Conservation (phyloP, 2,329 filamentous ascomycete species). For the Aspergillus terreus region DNA sequence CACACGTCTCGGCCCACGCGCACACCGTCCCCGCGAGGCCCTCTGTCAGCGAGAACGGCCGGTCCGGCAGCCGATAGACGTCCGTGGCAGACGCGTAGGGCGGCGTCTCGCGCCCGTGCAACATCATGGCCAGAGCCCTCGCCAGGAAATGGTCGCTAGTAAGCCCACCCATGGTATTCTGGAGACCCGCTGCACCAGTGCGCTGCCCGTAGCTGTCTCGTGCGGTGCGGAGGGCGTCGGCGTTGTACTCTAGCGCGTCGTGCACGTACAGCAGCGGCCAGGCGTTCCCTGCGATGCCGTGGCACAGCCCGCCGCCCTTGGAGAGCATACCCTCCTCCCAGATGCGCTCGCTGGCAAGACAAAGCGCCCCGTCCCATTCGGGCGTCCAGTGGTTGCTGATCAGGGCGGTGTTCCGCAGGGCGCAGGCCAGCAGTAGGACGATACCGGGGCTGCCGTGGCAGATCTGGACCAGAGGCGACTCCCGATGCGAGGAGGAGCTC, state of each 20-base stretch:
- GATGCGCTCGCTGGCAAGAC: conserved; percentile 30
- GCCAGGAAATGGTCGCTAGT: conserved; percentile 37
- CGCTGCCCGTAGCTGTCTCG: conserved; percentile 20
- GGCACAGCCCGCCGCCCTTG: conserved; percentile 41
- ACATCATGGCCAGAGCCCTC: conserved; percentile 33
- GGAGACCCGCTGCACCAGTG: background rate
- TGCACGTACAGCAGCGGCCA: conserved; percentile 38
- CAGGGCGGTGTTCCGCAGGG: conserved; percentile 27
- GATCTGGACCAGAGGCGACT: conserved; percentile 36
- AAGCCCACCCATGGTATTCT: conserved; percentile 13
- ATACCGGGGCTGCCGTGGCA: conserved; percentile 41
- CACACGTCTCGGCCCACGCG: conserved; percentile 41
- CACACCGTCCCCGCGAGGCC: conserved; percentile 38
- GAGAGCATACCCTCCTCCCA: conserved; percentile 41
- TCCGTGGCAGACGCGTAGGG: conserved; percentile 26
- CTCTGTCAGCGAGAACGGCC: conserved; percentile 38
- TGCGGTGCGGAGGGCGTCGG: conserved; percentile 17
- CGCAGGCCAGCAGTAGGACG: conserved; percentile 32
- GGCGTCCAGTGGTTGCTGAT: conserved; percentile 31
- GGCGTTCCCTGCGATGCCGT: conserved; percentile 40
- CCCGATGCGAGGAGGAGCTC: conserved; percentile 10
- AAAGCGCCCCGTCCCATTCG: conserved; percentile 35
- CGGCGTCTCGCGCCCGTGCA: conserved; percentile 35
- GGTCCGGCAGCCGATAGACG: conserved; percentile 39
- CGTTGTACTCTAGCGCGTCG: conserved; percentile 33